Base-by-base conservation (phyloP, 2,329 filamentous ascomycete species). In the Xylaria sp. region DNA sequence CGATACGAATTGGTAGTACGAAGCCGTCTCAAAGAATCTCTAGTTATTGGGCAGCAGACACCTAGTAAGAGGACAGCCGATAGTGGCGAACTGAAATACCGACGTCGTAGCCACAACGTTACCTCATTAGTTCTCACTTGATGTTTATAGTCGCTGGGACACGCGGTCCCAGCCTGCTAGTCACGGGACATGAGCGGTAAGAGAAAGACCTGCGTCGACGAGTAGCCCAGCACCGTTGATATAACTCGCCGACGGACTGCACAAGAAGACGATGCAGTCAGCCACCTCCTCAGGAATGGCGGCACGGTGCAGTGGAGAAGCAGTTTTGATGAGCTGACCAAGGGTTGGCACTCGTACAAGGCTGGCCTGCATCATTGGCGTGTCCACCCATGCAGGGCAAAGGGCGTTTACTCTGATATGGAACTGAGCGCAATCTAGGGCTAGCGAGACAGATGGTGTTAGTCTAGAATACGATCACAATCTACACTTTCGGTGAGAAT, bases 231-330 rank as follows among this genome's bases (percentile, higher is more conserved):
- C 54, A 2, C 68, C 68, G 33, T 65, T 70, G 23, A 70, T 65
- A 20, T 67, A 70, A 23, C 40, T 67, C 2, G 68, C 60, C 6
- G 57, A 59, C 2, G 65, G 65, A 26, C 68, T 67, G 23, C 49
- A 67, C 15, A 70, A 36, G 51, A 70, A 70, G 4, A 66, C 36
- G 17, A 70, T 65, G 3, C 51, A 56, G 44, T 70, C 68, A 11
- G 65, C 63, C 20, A 70, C 68, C 38, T 70, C 68, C 5, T 70
- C 68, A 3, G 28, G 15, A 3, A n/a, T 59, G 9, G 68, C 68
- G 4, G 42, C 58, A 11, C 65, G 31, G 0, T 31, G 9, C 6
- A 68, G 33, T 1, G 69, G 63, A 6, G 51, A 53, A 9, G 58
- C 17, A 9, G 20, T 23, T 11, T 67, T 15, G 40, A 71, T 68